Base-by-base conservation (phyloP, 129 eudicot genomes). In the Flaveria ramosissima region DNA sequence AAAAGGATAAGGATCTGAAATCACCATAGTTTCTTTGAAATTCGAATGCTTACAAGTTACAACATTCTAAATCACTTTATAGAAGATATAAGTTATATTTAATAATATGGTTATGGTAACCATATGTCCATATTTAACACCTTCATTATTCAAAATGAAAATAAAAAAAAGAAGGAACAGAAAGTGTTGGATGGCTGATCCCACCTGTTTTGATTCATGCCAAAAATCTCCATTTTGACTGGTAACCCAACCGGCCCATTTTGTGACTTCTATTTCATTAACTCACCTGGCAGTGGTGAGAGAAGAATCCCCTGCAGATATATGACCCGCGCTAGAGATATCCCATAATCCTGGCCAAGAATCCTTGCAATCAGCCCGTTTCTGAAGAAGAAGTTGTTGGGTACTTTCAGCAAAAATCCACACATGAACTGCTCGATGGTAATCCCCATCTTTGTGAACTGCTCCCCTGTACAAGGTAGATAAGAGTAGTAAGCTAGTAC, bases 281-380 rank as follows among this genome's bases (percentile, higher is more conserved):
- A 61, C 17, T 20, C 76, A 88, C 98, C 89, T 84, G 51, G 98
- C 98, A 6, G 97, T 32, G 53, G 87, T 68, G 61, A 93, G 97
- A 65, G 96, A 90, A 51, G 97, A 77, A 75, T 93, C 96, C 17
- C 98, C 98, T 43, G 98, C 96, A 47, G 98, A 90, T 75, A 93
- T 77, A 80, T 93, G 98, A 68, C 98, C 98, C 17, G 98, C 98
- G 81, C 98, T 90, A 39, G 98, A 93, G 16, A 93, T 87, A 88
- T 93, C 98, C 98, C 98, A 93, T 68, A 78, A 71, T 39, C 97
- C 91, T 68, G 98, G 88, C 97, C 97, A 93, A 43, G 98, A 90
- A 84, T 93, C 98, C 82, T 93, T 93, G 85, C 92, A 84, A 71
- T 82, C 91, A 47, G 97, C 88, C 53, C 97, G 96, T 27, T 30